These are phyloP conservation scores for Dipteronia sinensis DNA, from an alignment of 345 rosid genomes.

Conservation along the genomic window DNA sequence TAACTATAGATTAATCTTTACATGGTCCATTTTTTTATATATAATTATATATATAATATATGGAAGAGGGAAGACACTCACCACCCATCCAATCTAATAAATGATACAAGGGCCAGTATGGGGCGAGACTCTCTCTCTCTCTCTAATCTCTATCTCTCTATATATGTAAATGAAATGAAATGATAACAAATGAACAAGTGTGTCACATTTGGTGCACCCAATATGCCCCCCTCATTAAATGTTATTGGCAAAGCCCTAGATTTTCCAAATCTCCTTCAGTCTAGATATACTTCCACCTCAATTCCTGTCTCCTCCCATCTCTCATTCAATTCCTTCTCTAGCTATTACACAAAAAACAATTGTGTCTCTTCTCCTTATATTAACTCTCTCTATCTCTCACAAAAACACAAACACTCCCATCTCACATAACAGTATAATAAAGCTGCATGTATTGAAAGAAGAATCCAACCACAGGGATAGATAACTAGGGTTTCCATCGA, in stretches of 20 bases:
- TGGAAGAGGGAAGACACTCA: no score
- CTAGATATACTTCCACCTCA: slow-evolving; percentile 1
- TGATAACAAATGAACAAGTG: slow-evolving; percentile 48
- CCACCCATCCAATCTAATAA: background rate
- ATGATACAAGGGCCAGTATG: background rate
- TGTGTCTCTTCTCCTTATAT: background rate
- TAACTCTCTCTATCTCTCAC: slow-evolving; percentile 9
- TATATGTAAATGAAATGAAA: slow-evolving; percentile 35
- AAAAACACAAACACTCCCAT: background rate
- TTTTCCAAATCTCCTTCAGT: slow-evolving; percentile 32
- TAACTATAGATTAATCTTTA: no score
- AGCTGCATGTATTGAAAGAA: slow-evolving; percentile 10
- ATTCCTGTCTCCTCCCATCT: background rate
- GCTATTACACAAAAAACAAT: no score
- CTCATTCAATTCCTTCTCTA: background rate
- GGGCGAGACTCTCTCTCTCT: no score
- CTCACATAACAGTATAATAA: background rate
- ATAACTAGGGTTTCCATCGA: background rate
- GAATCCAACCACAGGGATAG: background rate
- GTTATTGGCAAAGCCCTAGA: slow-evolving; percentile 33
- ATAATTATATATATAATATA: no score
- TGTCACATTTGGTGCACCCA: slow-evolving; percentile 46
- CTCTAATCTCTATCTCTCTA: no score
- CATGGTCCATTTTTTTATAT: no score
- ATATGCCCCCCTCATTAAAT: slow-evolving; percentile 56